Evolutionary conservation across 1,284 basidiomycete species (phyloP), one percentile per base, ranked within the genome.

Genomic region (Malassezia yamatoensis): DNA sequence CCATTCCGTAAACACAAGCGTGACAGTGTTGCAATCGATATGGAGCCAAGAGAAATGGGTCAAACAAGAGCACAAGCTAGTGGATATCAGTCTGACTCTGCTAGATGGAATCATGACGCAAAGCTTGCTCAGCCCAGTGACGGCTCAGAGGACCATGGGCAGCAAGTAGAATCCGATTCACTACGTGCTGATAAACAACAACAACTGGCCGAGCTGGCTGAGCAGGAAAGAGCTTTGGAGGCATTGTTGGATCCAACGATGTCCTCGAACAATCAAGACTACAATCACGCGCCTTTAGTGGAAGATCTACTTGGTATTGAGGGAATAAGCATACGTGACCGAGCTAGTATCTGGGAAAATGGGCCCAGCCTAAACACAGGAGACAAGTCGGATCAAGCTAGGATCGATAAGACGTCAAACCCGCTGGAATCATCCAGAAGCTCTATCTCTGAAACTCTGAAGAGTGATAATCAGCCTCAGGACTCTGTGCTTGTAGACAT

Each of bases 211-310:
- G 29, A 43, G 43, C 16, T 57, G 34, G 45, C 32, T 2, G 45
- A n/a, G 16, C 54, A 57, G 13, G 54, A 57, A 36, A 38, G 42
- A 18, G 54, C 54, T 13, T 37, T 56, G 2, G 34, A 34, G 15
- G 41, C 50, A 4, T n/a, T 43, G 12, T 16, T 41, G 24, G 10
- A 41, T 15, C 38, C 45, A 3, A 16, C 29, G 12, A 29, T 29
- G 3, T 29, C 24, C 24, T 29, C 24, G 24, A 29, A 29, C 24
- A 7, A 29, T 29, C 24, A 29, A 29, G n/a, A 16, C 12, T 5
- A 47, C 11, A 6, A 29, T 12, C 32, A 15, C 1, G 8, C 44
- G 12, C 32, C 52, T 5, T 33, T 35, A 32, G 36, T 46, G n/a
- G 43, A 38, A 20, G 44, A 53, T 34, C 16, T 53, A 43, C 51